Percentiles rank a stretch among this genome's conserved stretches.
phyloP scores from a whole-genome alignment of 169 alveolate genomes.

The Plasmodium billcollinsi region DNA sequence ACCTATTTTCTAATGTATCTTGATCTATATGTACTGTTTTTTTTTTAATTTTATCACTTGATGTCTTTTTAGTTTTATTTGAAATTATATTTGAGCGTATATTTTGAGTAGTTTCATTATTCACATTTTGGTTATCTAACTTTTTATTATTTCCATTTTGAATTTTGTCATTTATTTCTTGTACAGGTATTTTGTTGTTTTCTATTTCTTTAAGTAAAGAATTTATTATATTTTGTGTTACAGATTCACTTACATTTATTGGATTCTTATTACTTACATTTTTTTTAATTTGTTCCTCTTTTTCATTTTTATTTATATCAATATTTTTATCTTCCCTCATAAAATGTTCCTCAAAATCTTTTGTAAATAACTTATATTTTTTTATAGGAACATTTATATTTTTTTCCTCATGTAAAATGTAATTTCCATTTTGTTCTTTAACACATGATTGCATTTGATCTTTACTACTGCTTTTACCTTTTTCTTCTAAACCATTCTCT shows the following conservation, averaged over 20 bases:
- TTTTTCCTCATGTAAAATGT: conserved; percentile 22
- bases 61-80: not conserved
- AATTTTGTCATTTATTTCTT: not conserved
- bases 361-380: conserved; percentile 71
- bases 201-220: conserved; percentile 58
- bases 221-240: conserved; percentile 42
- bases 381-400: conserved; percentile 23
- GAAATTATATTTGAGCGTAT: not conserved
- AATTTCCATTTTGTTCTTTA: conserved; percentile 16
- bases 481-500: no score
- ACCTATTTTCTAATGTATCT: conserved; percentile 72
- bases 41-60: conserved; percentile 25
- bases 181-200: conserved; percentile 25
- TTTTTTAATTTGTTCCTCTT: not conserved
- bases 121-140: not conserved
- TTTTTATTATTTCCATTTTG: conserved; percentile 18
- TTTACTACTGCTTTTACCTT: conserved; percentile 1
- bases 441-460: not conserved
- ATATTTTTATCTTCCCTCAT: conserved; percentile 60
- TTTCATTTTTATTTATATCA: conserved; percentile 33
- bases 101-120: not conserved
- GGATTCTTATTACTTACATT: conserved; percentile 11
- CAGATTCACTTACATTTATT: conserved; percentile 8
- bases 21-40: conserved; percentile 19
- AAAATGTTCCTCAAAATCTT: conserved; percentile 76